phyloP scores from a whole-genome alignment of 2,329 filamentous ascomycete genomes.

The Stachybotrys chlorohalonatus region DNA sequence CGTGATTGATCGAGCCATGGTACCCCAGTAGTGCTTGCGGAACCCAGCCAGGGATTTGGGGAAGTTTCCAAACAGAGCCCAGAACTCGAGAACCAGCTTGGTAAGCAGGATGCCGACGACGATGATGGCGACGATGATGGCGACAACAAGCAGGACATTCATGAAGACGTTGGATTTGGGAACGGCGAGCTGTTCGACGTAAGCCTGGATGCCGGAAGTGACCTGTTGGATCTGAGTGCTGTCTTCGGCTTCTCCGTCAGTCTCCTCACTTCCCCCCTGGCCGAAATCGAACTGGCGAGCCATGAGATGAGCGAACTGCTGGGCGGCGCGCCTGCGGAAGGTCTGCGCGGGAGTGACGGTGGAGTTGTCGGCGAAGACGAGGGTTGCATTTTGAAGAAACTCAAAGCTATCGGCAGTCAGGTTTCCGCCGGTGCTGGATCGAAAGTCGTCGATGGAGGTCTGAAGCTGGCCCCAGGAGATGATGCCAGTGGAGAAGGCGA shows the following conservation, averaged over 20 bases:
- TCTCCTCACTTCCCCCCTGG: slow-evolving; percentile 25
- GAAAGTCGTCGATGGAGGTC: slow-evolving; percentile 73
- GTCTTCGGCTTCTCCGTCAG: slow-evolving; percentile 20
- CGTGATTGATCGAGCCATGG: slow-evolving; percentile 81
- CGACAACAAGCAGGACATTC: slow-evolving; percentile 83
- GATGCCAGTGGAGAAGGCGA: slow-evolving; percentile 81
- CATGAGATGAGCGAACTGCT: slow-evolving; percentile 37
- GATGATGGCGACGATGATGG: slow-evolving; percentile 76
- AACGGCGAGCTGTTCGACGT: slow-evolving; percentile 74
- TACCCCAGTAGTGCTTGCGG: slow-evolving; percentile 93
- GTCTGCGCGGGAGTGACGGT: slow-evolving; percentile 28
- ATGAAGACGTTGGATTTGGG: slow-evolving; percentile 91
- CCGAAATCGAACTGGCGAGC: slow-evolving; percentile 39
- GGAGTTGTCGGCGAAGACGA: slow-evolving; percentile 58
- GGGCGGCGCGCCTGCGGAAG: slow-evolving; percentile 45
- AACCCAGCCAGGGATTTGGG: slow-evolving; percentile 73
- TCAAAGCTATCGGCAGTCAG: slow-evolving; percentile 69
- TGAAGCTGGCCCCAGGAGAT: slow-evolving; percentile 79
- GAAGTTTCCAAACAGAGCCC: slow-evolving; percentile 84
- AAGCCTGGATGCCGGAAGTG: slow-evolving; percentile 72
- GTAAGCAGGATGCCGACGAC: slow-evolving; percentile 79
- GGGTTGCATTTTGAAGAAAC: slow-evolving; percentile 65
- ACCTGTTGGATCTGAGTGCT: slow-evolving; percentile 22
- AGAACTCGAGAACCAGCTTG: slow-evolving; percentile 84
- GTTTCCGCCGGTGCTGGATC: slow-evolving; percentile 74